These are phyloP conservation scores for Phytopythium chamaehyphon DNA, from an alignment of 352 stramenopile genomes.

Conservation along the genomic window DNA sequence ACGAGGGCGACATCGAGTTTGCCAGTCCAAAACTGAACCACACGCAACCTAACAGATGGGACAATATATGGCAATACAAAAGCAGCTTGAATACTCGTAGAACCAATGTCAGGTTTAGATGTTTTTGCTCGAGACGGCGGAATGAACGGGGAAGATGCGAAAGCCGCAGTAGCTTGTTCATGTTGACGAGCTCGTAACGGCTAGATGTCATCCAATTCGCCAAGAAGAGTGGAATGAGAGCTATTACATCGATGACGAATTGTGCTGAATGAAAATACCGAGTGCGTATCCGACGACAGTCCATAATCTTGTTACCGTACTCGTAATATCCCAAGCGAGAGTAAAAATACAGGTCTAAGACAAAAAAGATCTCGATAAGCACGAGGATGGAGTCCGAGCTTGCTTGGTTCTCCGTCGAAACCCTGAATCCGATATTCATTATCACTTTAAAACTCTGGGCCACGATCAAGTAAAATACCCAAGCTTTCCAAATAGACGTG, in stretches of 20 bases:
- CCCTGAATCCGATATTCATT: constrained; percentile 23
- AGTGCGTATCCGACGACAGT: constrained; percentile 28
- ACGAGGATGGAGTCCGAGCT: constrained; percentile 21
- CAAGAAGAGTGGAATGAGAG: constrained; percentile 37
- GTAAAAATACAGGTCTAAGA: constrained; percentile 41
- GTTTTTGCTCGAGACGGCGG: constrained; percentile 30
- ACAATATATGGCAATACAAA: constrained; percentile 36
- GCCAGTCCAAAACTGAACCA: constrained; percentile 53
- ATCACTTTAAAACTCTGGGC: constrained; percentile 34
- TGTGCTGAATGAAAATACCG: constrained; percentile 31
- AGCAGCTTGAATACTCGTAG: constrained; percentile 46
- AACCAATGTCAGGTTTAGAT: constrained; percentile 36
- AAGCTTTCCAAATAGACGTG: constrained; percentile 23
- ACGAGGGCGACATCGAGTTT: constrained; percentile 1
- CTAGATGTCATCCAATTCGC: constrained; percentile 37
- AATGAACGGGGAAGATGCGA: constrained; percentile 15
- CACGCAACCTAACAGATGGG: constrained; percentile 47
- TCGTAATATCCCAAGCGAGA: constrained; percentile 52
- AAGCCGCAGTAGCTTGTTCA: constrained; percentile 55
- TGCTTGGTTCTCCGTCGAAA: constrained; percentile 6
- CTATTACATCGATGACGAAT: constrained; percentile 29
- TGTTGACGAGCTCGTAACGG: constrained; percentile 31
- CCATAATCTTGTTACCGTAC: constrained; percentile 71
- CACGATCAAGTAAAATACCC: constrained; percentile 22
- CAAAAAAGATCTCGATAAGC: constrained; percentile 39